phyloP scores from a whole-genome alignment of 192 early-diverging fungal genomes.

The Funneliformis geosporum region DNA sequence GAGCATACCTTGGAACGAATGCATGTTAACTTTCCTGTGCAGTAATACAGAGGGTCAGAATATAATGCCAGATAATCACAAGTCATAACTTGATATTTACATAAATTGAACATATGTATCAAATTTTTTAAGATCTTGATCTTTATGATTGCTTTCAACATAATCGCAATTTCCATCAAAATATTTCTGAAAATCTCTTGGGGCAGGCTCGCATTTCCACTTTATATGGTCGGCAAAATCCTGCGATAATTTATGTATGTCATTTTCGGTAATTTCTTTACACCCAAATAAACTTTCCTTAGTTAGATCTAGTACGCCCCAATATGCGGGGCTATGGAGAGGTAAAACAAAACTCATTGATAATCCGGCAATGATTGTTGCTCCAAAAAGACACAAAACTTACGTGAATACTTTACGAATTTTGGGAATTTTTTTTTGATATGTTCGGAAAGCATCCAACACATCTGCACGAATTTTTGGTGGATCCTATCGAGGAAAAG shows the following conservation, averaged over 20 bases:
- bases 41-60: conserved; percentile 4
- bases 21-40: conserved; percentile 4
- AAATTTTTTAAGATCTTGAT: conserved; percentile 1
- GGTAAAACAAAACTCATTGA: conserved; percentile 13
- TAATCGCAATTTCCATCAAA: conserved; percentile 6
- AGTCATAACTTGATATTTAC: background rate
- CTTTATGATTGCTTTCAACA: background rate
- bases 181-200: background rate
- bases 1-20: background rate
- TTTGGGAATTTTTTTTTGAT: conserved; percentile 25
- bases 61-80: background rate
- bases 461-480: conserved; percentile 10
- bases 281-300: conserved; percentile 18
- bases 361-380: background rate
- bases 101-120: background rate
- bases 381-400: background rate
- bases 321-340: conserved; percentile 19
- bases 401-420: conserved; percentile 2
- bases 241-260: conserved; percentile 9
- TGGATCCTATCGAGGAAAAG: conserved; percentile 9
- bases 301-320: conserved; percentile 15
- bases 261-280: conserved; percentile 3
- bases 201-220: background rate
- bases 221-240: conserved; percentile 23
- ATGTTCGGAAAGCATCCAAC: conserved; percentile 21